Evolutionary conservation across 305 asterid species (phyloP), one percentile per base, ranked within the genome.

Genomic region (Fraxinus ornus): DNA sequence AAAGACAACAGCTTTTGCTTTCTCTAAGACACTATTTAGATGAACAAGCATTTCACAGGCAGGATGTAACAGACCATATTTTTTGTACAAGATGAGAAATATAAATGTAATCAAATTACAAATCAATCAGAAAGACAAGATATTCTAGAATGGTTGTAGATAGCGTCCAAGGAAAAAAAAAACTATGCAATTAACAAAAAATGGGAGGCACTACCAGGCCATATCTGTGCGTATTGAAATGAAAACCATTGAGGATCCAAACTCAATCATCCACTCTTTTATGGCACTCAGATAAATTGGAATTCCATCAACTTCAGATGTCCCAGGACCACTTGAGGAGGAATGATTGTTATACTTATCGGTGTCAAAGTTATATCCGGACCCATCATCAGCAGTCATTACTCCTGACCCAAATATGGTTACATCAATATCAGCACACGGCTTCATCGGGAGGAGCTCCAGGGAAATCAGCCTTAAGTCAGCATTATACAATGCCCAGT

Each of bases 231-330:
- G 91, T 75, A 93, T 87, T 10, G 97, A 94, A 79, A 95, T 89
- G 87, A 94, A 92, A 81, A 95, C 88, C 93, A 94, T 91, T 19
- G 94, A 87, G 68, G 97, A 92, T 66, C 98, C 98, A 80, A 92
- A 93, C 83, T 94, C 99, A 85, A 94, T 93, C 88, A 91, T 90
- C 99, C 99, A 95, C 85, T 95, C 99, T 86, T 94, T 95, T 80
- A 94, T 92, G 2, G 96, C 97, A 76, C 98, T 94, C 88, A 94
- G 85, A 86, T 88, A 95, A 78, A 92, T 86, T 10, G 97, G 98
- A 12, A 95, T 91, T 39, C 99, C 99, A 83, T 88, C 99, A 78
- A 84, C 78, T 80, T 87, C 91, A 84, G 88, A 60, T 73, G 81
- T 82, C 75, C 79, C 89, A 79, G 94, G 89, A 86, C 89, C 90